A percentile compares a stretch with the other conserved stretches of the same genome.
phyloP scores from a whole-genome alignment of 257 asterid species.

The Eucommia ulmoides region DNA sequence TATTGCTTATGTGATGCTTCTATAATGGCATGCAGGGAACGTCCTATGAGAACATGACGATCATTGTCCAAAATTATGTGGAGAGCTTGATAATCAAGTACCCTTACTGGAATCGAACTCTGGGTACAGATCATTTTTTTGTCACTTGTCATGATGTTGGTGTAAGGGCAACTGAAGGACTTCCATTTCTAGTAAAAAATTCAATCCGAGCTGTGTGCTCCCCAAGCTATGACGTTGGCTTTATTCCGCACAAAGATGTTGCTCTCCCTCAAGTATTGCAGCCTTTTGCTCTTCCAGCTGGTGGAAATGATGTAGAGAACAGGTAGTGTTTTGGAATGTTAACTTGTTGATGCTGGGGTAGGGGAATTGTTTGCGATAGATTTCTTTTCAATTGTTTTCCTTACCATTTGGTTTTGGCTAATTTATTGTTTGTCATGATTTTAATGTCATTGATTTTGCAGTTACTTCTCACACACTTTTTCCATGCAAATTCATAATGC shows the following conservation, averaged over 20 bases:
- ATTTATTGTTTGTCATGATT: not conserved
- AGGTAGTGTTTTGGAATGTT: slow-evolving; percentile 34
- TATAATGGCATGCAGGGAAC: slow-evolving; percentile 57
- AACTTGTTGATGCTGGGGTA: not conserved
- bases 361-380: not conserved
- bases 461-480: too few species aligned
- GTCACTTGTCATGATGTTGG: slow-evolving; percentile 99
- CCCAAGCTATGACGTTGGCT: slow-evolving; percentile 97
- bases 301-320: slow-evolving; percentile 89
- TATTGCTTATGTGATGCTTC: not conserved
- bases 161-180: slow-evolving; percentile 99
- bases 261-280: slow-evolving; percentile 96
- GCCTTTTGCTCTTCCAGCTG: slow-evolving; percentile 96
- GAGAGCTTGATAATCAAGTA: slow-evolving; percentile 68
- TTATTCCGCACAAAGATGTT: slow-evolving; percentile 96
- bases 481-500: too few species aligned
- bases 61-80: slow-evolving; percentile 73
- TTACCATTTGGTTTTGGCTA: not conserved
- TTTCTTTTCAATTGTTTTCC: not conserved
- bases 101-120: slow-evolving; percentile 94
- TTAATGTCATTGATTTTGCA: too few species aligned
- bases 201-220: slow-evolving; percentile 98
- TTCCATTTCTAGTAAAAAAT: slow-evolving; percentile 75
- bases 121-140: slow-evolving; percentile 95
- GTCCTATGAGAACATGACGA: slow-evolving; percentile 92